Percentiles rank a stretch among this genome's conserved stretches.
Conservation (phyloP, 176 grass and related monocot species). For the Eragrostis nindensis region DNA sequence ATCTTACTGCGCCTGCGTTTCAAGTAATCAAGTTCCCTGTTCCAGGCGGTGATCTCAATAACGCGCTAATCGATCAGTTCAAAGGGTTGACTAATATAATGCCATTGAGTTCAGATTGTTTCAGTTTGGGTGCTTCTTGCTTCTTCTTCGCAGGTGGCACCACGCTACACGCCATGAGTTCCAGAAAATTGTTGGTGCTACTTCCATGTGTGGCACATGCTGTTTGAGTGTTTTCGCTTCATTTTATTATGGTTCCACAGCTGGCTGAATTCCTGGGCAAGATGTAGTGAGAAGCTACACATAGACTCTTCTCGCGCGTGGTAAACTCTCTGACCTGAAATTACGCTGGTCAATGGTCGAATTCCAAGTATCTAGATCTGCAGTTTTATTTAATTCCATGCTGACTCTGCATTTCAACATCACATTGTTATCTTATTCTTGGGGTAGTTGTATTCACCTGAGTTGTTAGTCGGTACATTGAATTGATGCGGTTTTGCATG, state of each 20-base stretch:
- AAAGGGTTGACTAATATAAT: too few relatives aligned
- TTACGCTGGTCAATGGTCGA: constrained; percentile 5
- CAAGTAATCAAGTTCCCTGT: neutral
- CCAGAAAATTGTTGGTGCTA: neutral
- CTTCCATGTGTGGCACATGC: neutral
- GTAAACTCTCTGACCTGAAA: neutral
- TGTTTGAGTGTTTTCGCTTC: neutral
- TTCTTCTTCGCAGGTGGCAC: neutral
- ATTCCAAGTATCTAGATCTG: neutral
- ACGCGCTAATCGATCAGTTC: neutral
- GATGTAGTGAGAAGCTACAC: neutral
- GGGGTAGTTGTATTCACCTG: neutral
- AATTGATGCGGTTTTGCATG: neutral
- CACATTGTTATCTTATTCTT: neutral
- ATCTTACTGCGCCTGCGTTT: neutral
- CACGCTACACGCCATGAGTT: neutral
- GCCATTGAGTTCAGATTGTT: neutral
- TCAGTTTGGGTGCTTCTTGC: neutral
- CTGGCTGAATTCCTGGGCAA: neutral
- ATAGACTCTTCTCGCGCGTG: neutral
- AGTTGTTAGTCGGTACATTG: neutral
- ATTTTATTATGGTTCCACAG: neutral
- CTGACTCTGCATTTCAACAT: neutral
- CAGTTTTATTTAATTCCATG: neutral
- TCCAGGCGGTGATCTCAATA: neutral